Evolutionary conservation across 2,329 filamentous ascomycete species (phyloP).

Genomic region (Penicillium sp.): DNA sequence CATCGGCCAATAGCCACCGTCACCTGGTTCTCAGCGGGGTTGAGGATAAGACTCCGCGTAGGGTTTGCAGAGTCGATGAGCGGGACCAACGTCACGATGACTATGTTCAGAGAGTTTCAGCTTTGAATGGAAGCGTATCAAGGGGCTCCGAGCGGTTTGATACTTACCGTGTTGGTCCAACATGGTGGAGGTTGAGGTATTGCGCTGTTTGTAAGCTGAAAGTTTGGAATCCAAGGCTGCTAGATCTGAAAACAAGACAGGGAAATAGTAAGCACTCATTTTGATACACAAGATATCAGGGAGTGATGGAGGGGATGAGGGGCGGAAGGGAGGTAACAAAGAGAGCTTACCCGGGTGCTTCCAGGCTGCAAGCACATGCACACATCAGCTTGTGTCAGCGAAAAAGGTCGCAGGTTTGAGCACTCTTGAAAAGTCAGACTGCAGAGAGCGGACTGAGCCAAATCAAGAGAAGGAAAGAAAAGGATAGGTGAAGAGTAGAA

Average conservation of each 20-base stretch:
- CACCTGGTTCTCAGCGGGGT: conserved; percentile 30
- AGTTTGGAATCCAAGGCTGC: background rate
- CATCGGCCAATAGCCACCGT: conserved; percentile 42
- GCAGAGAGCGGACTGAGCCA: background rate
- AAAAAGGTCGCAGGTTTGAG: background rate
- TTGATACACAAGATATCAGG: background rate
- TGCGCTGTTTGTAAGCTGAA: background rate
- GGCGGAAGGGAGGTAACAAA: background rate
- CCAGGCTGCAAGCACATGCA: conserved; percentile 9
- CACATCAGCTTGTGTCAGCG: background rate
- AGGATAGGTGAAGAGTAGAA: background rate
- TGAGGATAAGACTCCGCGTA: conserved; percentile 35
- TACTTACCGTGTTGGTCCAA: conserved; percentile 26
- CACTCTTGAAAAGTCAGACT: background rate
- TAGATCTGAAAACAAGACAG: background rate
- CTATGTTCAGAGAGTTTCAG: conserved; percentile 25
- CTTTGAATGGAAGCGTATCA: background rate
- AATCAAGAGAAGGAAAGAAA: background rate
- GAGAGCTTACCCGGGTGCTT: conserved; percentile 8
- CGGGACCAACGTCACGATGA: conserved; percentile 35
- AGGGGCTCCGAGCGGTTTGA: background rate
- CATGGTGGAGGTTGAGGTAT: conserved; percentile 17
- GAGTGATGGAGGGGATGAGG: background rate
- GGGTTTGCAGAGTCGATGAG: conserved; percentile 22
- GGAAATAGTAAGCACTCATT: background rate